Evolutionary conservation across 306 rosid genomes (phyloP), one percentile per base, ranked within the genome.

Genomic region (Gastrolobium villosum): DNA sequence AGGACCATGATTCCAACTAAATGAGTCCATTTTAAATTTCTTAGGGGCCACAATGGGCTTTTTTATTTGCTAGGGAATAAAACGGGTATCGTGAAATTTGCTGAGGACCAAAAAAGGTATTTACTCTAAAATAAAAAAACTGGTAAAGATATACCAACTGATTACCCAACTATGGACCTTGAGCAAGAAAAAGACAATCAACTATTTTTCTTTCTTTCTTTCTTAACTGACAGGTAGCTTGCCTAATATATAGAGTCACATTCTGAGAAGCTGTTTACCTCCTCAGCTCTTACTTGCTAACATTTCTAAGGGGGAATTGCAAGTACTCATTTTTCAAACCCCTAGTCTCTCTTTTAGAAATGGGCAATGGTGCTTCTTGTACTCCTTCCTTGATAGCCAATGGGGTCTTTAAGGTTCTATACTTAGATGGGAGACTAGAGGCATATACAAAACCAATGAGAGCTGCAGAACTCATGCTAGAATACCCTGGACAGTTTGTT

Each of bases 331-430:
- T 64, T 71, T 40, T 10, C 7, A 35, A n/a, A 61, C 10, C 70
- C 60, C 32, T 70, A 43, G 11, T 28, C 65, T 26, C 37, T 62
- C 32, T 40, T 61, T 15, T 5, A 11, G 78, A 78, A 52, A 90
- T 94, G 97, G 98, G 98, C 4, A 94, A 92, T 32, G 91, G 86
- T 20, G 86, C 88, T 55, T 94, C 93, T 35, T 90, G 97, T 56
- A 87, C 89, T 48, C 96, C 97, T 66, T 84, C 93, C 59, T 72
- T 85, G 39, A 69, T 64, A 53, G 56, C 86, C 48, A 84, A 62
- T 68, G 87, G 87, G 50, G 86, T 59, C 35, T 36, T 75, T 1
- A 94, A 86, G 84, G 92, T 94, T 1, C 6, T 89, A 40, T 79
- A 60, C 37, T 34, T 65, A 28, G 86, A 94, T 63, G 98, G 97